phyloP scores from a whole-genome alignment of 139 green algal genomes.

The Picochlorum sp. region DNA sequence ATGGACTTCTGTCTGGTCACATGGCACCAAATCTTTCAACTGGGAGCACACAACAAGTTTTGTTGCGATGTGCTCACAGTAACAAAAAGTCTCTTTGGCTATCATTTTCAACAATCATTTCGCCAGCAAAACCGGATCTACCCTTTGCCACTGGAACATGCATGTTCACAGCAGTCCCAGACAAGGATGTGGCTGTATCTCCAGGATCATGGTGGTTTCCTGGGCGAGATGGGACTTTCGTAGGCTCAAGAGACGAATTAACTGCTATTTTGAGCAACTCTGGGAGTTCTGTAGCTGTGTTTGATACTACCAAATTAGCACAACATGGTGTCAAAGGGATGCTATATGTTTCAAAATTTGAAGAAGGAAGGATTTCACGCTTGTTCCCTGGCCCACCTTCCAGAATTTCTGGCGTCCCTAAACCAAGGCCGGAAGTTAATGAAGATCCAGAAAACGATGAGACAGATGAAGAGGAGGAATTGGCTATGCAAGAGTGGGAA shows the following conservation, averaged over 20 bases:
- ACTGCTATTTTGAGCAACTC: constrained; percentile 26
- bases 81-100: constrained; percentile 8
- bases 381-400: constrained; percentile 15
- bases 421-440: background rate
- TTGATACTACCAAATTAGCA: constrained; percentile 21
- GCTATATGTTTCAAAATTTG: constrained; percentile 7
- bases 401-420: constrained; percentile 6
- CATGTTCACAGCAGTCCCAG: constrained; percentile 7
- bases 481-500: constrained; percentile 9
- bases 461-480: constrained; percentile 4
- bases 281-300: constrained; percentile 18
- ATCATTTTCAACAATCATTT: constrained; percentile 4
- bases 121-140: background rate
- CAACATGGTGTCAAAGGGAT: constrained; percentile 3
- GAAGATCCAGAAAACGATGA: constrained; percentile 9
- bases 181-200: constrained; percentile 12
- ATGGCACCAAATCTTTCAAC: constrained; percentile 6
- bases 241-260: constrained; percentile 20
- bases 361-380: background rate
- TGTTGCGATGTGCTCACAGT: constrained; percentile 6
- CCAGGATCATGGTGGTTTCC: constrained; percentile 7
- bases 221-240: constrained; percentile 25
- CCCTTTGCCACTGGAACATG: constrained; percentile 1
- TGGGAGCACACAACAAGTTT: background rate
- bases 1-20: constrained; percentile 16